Base-by-base conservation (phyloP, 768 basidiomycete species). In the Lactarius trivialis region DNA sequence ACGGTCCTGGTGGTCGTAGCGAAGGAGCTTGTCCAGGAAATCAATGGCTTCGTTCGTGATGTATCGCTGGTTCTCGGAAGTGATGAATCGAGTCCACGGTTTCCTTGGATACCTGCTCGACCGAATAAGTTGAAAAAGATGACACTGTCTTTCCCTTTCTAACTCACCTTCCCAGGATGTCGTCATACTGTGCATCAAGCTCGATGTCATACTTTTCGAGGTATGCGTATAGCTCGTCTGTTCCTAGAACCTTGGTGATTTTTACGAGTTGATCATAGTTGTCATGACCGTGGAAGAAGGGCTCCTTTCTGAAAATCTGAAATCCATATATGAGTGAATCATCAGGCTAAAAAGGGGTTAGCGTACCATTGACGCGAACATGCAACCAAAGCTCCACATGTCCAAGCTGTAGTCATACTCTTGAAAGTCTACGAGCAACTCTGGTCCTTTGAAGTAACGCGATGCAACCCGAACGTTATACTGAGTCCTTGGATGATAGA, bases 311-410 rank as follows among this genome's bases (percentile, higher is more conserved):
- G 84, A 98, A 98, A 70, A 98, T 98, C 95, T 98, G 67, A 24
- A 57, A 58, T 33, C 45, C 49, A 28, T 59, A 37, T 34, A 43
- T 62, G 41, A 49, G 34, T 53, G 63, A 45, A 39, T 19, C 19
- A 63, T n/a, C 28, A 17, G 19, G 19, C 24, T 24, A 57, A n/a
- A 60, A 14, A 37, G 24, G 36, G 34, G 37, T 26, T 5, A 11
- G 52, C 71, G 39, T 53, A 96, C 95, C 96, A 98, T 98, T 19
- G 91, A 93, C 9, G 96, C 96, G 74, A 96, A 97, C 93, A 96
- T 98, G 73, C 96, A 98, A 19, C 96, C 96, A 71, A 91, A 87
- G 76, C 92, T 94, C 96, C 96, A 98, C 92, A 98, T 93, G 73
- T 98, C 95, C 69, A 98, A 76, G 74, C 90, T 92, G 73, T 97